These are phyloP conservation scores for Paramecium tetraurelia DNA, from an alignment of 73 alveolate genomes.

Conservation along the genomic window DNA sequence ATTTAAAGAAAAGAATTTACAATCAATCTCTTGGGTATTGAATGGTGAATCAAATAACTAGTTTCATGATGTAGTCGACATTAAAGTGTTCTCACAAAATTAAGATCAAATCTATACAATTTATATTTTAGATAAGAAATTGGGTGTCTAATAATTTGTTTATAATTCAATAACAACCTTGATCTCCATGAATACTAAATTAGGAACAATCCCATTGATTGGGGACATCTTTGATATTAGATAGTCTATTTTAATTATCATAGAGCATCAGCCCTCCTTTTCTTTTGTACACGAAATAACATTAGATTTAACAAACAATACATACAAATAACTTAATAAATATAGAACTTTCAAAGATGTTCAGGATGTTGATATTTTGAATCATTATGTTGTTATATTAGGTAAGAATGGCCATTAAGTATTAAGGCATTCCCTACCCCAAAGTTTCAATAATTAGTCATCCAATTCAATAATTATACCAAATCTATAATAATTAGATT, in stretches of 20 bases:
- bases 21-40: neutral
- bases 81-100: neutral
- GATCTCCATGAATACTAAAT: neutral
- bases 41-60: neutral
- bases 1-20: neutral
- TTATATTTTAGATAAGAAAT: neutral
- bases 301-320: neutral
- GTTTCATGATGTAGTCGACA: neutral
- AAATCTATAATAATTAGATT: neutral
- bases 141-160: neutral
- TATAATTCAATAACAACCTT: neutral
- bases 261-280: neutral
- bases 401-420: constrained; percentile 20
- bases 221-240: neutral
- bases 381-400: neutral
- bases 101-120: neutral
- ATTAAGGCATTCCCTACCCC: neutral
- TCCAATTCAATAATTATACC: neutral
- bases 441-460: neutral
- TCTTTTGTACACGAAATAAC: neutral
- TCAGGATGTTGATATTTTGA: neutral
- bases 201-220: neutral
- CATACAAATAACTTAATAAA: neutral
- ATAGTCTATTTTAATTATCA: neutral
- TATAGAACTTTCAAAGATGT: neutral